Percentiles rank a stretch among this genome's conserved stretches.
Conservation (phyloP, 2,329 filamentous ascomycete genomes). For the Colletotrichum incanum region DNA sequence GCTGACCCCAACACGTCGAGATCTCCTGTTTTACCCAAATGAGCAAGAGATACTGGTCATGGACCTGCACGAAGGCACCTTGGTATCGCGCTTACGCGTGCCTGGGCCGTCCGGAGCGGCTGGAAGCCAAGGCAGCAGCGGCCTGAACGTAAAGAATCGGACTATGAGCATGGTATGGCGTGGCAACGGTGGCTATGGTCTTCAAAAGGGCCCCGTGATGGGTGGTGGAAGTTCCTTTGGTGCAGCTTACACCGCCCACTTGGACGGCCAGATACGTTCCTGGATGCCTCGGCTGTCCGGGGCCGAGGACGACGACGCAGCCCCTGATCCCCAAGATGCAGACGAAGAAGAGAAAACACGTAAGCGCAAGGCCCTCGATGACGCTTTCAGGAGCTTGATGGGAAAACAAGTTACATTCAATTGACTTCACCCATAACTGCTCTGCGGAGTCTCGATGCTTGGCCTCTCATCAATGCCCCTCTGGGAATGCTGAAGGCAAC, state of each 20-base stretch:
- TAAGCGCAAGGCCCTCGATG: conserved; percentile 85
- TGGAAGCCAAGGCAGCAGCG: conserved; percentile 61
- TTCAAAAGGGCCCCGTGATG: conserved; percentile 72
- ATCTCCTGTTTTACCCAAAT: conserved; percentile 87
- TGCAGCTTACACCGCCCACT: conserved; percentile 83
- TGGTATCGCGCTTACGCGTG: conserved; percentile 80
- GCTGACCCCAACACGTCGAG: conserved; percentile 69
- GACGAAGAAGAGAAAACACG: conserved; percentile 65
- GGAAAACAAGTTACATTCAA: conserved; percentile 78
- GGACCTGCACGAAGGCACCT: conserved; percentile 82
- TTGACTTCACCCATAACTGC: conserved; percentile 16
- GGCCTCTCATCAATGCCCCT: neutral
- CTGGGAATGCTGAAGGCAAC: neutral
- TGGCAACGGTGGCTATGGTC: conserved; percentile 72
- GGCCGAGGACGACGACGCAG: conserved; percentile 64
- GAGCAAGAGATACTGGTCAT: conserved; percentile 85
- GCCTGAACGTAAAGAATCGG: conserved; percentile 74
- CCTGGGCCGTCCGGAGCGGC: conserved; percentile 69
- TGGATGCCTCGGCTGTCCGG: conserved; percentile 78
- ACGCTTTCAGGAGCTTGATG: conserved; percentile 85
- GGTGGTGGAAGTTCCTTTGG: conserved; percentile 68
- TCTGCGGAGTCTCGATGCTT: neutral
- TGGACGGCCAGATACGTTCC: conserved; percentile 85
- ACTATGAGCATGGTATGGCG: conserved; percentile 85
- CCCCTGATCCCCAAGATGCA: conserved; percentile 55